A percentile compares a stretch with the other conserved stretches of the same genome.
Evolutionary conservation across 768 basidiomycete species (phyloP).

Genomic region (Artomyces pyxidatus): DNA sequence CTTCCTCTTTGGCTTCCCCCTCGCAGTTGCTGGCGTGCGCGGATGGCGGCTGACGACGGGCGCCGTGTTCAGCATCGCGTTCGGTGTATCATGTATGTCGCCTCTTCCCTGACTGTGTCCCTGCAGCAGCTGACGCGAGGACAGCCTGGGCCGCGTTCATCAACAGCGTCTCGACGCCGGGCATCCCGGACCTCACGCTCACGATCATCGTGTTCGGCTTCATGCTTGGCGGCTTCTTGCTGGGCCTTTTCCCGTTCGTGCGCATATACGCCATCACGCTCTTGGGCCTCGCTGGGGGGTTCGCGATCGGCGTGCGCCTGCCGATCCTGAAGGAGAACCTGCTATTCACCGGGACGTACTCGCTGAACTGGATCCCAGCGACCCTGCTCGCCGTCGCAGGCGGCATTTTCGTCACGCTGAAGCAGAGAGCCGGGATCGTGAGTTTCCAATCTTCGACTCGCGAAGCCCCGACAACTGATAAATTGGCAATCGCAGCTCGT

Average conservation of each 20-base stretch:
- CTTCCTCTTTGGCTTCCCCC: slow-evolving; percentile 42
- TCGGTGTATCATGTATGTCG: slow-evolving; percentile 29
- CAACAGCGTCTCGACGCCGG: slow-evolving; percentile 41
- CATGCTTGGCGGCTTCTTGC: slow-evolving; percentile 41
- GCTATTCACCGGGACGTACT: slow-evolving; percentile 34
- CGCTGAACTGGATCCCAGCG: slow-evolving; percentile 48
- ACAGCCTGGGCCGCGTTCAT: slow-evolving; percentile 58
- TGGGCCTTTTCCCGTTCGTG: slow-evolving; percentile 47
- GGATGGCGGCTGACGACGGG: slow-evolving; percentile 51
- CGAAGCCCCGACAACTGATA: background rate
- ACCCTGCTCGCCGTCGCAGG: slow-evolving; percentile 34
- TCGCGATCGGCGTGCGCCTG: slow-evolving; percentile 49
- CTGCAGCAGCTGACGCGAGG: slow-evolving; percentile 23
- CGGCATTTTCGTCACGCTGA: slow-evolving; percentile 34
- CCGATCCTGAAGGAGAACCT: slow-evolving; percentile 42
- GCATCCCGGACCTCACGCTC: slow-evolving; percentile 45
- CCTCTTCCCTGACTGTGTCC: background rate
- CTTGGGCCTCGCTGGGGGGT: slow-evolving; percentile 45
- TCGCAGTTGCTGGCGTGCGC: slow-evolving; percentile 49
- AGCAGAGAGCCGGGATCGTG: slow-evolving; percentile 44
- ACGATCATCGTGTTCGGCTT: slow-evolving; percentile 40
- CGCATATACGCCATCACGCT: slow-evolving; percentile 37
- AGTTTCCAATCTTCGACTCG: slow-evolving; percentile 19
- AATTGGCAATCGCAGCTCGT: slow-evolving; percentile 15
- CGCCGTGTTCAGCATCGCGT: slow-evolving; percentile 43